Percentiles rank a stretch among this genome's conserved stretches.
These are phyloP conservation scores for Trametes elegans DNA, from an alignment of 768 basidiomycete genomes.

Conservation along the genomic window DNA sequence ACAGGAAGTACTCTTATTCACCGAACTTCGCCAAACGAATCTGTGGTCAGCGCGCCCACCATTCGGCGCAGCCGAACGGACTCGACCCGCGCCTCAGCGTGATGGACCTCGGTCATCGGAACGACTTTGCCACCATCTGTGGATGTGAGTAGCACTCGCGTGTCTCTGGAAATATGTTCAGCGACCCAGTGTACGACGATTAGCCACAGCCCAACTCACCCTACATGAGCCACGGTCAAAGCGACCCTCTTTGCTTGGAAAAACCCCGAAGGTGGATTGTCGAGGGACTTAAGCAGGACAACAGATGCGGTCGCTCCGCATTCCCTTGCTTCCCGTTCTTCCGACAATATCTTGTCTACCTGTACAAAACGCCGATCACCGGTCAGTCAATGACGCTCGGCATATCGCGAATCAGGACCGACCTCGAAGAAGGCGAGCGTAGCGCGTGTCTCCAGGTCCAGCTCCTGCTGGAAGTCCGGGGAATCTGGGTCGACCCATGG, in stretches of 20 bases:
- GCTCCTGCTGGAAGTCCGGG: conserved; percentile 30
- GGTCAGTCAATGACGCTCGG: neutral
- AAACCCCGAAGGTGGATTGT: conserved; percentile 76
- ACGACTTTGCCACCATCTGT: conserved; percentile 75
- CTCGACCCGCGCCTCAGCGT: conserved; percentile 89
- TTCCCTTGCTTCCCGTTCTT: conserved; percentile 62
- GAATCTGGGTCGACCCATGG: conserved; percentile 53
- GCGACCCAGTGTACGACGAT: neutral
- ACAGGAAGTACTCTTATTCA: conserved; percentile 29
- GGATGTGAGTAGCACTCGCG: conserved; percentile 75
- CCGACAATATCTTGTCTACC: conserved; percentile 75
- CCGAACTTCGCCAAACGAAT: conserved; percentile 93
- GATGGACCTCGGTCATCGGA: conserved; percentile 92
- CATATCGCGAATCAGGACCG: conserved; percentile 19
- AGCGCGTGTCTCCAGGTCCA: conserved; percentile 82
- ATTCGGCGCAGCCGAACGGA: conserved; percentile 80
- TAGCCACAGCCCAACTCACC: conserved; percentile 45
- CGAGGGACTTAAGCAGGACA: conserved; percentile 87
- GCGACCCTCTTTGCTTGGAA: conserved; percentile 74
- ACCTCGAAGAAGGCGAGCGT: conserved; percentile 89
- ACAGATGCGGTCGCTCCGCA: conserved; percentile 93
- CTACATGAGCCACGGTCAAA: conserved; percentile 90
- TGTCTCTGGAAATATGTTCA: too few relatives aligned
- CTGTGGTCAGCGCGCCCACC: conserved; percentile 89
- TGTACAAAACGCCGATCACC: conserved; percentile 28